These are phyloP conservation scores for Luffa aegyptiaca DNA, from an alignment of 306 rosid species.

Conservation along the genomic window DNA sequence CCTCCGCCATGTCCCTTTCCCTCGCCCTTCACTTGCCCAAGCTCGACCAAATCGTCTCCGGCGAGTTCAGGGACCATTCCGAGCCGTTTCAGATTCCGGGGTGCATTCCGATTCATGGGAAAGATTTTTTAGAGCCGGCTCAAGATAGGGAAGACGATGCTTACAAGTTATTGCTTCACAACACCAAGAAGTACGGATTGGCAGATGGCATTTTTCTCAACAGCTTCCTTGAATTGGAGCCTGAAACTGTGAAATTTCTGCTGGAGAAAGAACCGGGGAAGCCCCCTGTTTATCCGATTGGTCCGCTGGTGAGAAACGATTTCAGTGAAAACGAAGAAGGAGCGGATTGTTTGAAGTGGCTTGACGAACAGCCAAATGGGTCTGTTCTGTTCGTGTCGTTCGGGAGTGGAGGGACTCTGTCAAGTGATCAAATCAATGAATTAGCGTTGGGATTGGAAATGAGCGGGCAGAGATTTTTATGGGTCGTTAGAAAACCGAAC, in stretches of 20 bases:
- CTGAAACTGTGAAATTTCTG: slow-evolving; percentile 21
- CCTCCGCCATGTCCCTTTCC: slow-evolving; percentile 33
- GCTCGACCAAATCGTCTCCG: slow-evolving; percentile 24
- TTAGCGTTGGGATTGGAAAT: slow-evolving; percentile 30
- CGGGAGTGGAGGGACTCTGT: slow-evolving; percentile 38
- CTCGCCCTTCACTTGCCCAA: slow-evolving; percentile 25
- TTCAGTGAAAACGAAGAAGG: neutral
- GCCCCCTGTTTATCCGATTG: slow-evolving; percentile 45
- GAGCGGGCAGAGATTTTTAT: slow-evolving; percentile 29
- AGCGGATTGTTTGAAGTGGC: slow-evolving; percentile 27
- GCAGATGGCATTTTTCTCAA: slow-evolving; percentile 44
- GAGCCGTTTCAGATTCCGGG: slow-evolving; percentile 58
- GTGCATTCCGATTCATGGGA: slow-evolving; percentile 34
- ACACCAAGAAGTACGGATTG: neutral
- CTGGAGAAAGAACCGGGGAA: slow-evolving; percentile 19
- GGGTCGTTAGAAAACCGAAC: slow-evolving; percentile 33
- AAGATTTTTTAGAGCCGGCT: slow-evolving; percentile 36
- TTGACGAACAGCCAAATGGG: slow-evolving; percentile 30
- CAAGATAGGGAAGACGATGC: slow-evolving; percentile 47
- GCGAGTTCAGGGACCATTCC: slow-evolving; percentile 34
- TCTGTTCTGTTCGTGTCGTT: slow-evolving; percentile 28
- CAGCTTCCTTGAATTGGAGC: slow-evolving; percentile 50
- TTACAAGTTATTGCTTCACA: slow-evolving; percentile 33
- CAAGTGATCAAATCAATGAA: slow-evolving; percentile 17
- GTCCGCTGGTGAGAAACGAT: slow-evolving; percentile 29